Percentiles rank a stretch among this genome's conserved stretches.
These are phyloP conservation scores for Mitragyna speciosa DNA, from an alignment of 257 asterid genomes.

Conservation along the genomic window DNA sequence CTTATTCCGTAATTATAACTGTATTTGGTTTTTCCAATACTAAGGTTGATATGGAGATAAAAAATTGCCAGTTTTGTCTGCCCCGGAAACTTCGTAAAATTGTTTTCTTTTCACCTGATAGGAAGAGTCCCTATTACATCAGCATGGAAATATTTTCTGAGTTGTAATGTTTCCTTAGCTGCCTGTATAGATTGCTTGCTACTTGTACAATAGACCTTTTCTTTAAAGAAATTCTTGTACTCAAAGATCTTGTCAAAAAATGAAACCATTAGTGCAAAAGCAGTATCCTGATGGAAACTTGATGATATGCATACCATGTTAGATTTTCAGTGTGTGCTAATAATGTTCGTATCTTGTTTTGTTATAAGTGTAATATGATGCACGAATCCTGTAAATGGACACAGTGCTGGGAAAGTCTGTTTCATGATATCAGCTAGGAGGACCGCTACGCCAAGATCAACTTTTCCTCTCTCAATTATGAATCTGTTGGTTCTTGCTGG, in stretches of 20 bases:
- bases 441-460: background rate
- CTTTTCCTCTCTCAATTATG: background rate
- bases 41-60: background rate
- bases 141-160: background rate
- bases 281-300: no score
- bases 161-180: background rate
- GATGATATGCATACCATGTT: background rate
- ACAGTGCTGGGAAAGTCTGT: background rate
- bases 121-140: background rate
- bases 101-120: no score
- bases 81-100: background rate
- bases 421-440: background rate
- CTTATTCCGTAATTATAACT: no score
- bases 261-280: no score
- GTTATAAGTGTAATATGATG: background rate
- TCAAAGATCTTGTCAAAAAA: no score
- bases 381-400: no score
- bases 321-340: background rate
- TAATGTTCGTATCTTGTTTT: no score
- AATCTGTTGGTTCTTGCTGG: background rate
- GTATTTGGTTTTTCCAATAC: background rate
- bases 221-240: no score
- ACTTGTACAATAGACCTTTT: background rate
- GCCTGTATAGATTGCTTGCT: constrained; percentile 8
- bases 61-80: background rate